Evolutionary conservation across 441 rosid genomes (phyloP), one percentile per base, ranked within the genome.

Genomic region (Populus hybrid): DNA sequence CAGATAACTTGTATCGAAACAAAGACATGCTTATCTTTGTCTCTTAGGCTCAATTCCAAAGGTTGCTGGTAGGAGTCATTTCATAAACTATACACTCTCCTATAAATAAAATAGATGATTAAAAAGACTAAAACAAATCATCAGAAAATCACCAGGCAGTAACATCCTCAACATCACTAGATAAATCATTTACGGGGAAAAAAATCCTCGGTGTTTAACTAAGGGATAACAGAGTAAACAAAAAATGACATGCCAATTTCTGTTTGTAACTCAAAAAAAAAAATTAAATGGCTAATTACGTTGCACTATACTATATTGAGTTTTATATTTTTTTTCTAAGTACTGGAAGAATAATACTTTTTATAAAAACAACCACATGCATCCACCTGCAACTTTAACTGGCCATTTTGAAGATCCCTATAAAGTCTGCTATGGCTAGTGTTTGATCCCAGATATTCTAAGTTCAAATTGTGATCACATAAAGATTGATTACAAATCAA

Each of bases 11-110:
- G 69, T 67, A 82, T 68, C 73, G 71, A 69, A 80, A 70, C 53
- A 75, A 73, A 82, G 70, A 80, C 79, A 81, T 78, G 79, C 85
- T 86, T 84, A 86, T 86, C 86, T 86, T 57, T 18, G 5, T 57
- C 63, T 34, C 72, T 38, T 40, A n/a, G 10, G 32, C 46, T 67
- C 70, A 67, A 67, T 67, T 67, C 70, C 35, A 16, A 67, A 67
- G 70, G 36, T 67, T 28, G 70, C 19, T 67, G 35, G 70, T 67
- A 67, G 70, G 34, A 67, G 9, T 67, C 38, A 30, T 67, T 67
- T 38, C 63, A 18, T 57, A 57, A 57, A 57, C 0, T 57, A 57
- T 57, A 57, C 63, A 57, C 23, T 68, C 23, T 75, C 38, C 71
- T 67, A 67, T n/a, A 75, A 28, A 42, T 46, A 46, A 75, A 42